Conservation (phyloP, 2,329 filamentous ascomycete genomes). For the Fusarium sp. region DNA sequence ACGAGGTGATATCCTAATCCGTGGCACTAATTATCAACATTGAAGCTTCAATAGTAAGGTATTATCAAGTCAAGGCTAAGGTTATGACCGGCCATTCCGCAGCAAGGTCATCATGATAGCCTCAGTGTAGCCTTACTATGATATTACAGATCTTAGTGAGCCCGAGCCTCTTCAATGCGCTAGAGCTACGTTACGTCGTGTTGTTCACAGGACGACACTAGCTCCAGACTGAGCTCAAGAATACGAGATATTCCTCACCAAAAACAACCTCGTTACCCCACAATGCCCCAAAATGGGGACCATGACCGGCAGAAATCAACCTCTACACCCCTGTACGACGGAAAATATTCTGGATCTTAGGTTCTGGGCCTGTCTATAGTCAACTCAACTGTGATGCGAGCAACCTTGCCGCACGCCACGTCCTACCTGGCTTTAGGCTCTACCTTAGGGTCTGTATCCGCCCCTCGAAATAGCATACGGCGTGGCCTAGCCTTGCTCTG, state of each 20-base stretch:
- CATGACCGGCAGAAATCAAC: slow-evolving; percentile 14
- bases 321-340: slow-evolving; percentile 7
- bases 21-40: not conserved
- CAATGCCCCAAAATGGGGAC: slow-evolving; percentile 19
- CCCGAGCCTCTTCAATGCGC: not conserved
- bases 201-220: slow-evolving; percentile 13
- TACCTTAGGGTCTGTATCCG: slow-evolving; percentile 5
- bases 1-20: not conserved
- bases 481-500: slow-evolving; percentile 17
- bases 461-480: slow-evolving; percentile 31
- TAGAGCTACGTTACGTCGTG: slow-evolving; percentile 27
- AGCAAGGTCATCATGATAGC: not conserved
- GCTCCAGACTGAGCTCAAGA: slow-evolving; percentile 12
- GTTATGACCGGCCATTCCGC: slow-evolving; percentile 2
- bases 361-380: slow-evolving; percentile 14
- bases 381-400: not conserved
- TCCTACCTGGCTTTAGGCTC: not conserved
- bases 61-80: not conserved
- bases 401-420: not conserved
- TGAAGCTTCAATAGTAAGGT: not conserved
- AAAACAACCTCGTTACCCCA: slow-evolving; percentile 31
- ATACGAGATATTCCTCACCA: slow-evolving; percentile 34
- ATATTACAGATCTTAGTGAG: not conserved
- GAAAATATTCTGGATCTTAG: slow-evolving; percentile 28
- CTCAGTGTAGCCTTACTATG: not conserved